phyloP scores from a whole-genome alignment of 352 stramenopile genomes.

The Phytophthora pistaciae region DNA sequence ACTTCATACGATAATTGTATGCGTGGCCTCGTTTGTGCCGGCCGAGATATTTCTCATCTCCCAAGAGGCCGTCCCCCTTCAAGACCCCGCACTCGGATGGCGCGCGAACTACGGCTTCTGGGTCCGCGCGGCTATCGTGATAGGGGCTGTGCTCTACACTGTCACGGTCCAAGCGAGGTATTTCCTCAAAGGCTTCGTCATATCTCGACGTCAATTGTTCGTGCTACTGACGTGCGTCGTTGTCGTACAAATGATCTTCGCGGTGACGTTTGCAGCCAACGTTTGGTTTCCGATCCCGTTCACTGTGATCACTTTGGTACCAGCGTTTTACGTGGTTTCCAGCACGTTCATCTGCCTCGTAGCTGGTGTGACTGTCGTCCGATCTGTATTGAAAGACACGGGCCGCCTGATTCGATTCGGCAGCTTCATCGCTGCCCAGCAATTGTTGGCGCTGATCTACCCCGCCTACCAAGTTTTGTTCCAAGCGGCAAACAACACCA shows the following conservation, averaged over 20 bases:
- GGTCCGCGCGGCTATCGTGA: slow-evolving; percentile 29
- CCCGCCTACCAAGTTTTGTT: slow-evolving; percentile 27
- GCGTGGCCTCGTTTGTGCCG: slow-evolving; percentile 26
- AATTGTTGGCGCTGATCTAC: slow-evolving; percentile 29
- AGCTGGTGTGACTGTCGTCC: slow-evolving; percentile 3
- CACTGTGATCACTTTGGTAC: slow-evolving; percentile 24
- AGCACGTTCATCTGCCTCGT: slow-evolving; percentile 4
- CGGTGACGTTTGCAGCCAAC: slow-evolving; percentile 21
- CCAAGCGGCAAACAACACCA: slow-evolving; percentile 5
- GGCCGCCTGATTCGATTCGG: slow-evolving; percentile 8
- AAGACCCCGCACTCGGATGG: slow-evolving; percentile 28
- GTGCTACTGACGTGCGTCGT: slow-evolving; percentile 1
- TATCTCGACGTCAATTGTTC: slow-evolving; percentile 15
- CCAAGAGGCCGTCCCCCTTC: slow-evolving; percentile 37
- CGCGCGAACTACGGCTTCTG: slow-evolving; percentile 36
- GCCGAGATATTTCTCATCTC: slow-evolving; percentile 22
- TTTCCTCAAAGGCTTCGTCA: slow-evolving; percentile 18
- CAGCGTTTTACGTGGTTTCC: slow-evolving; percentile 18
- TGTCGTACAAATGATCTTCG: slow-evolving; percentile 12
- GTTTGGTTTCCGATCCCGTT: slow-evolving; percentile 38
- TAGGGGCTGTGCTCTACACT: slow-evolving; percentile 18
- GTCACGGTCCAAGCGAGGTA: slow-evolving; percentile 22
- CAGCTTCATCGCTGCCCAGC: slow-evolving; percentile 16
- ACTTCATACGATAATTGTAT: slow-evolving; percentile 23
- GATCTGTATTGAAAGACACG: slow-evolving; percentile 5